These are phyloP conservation scores for Linum usitatissimum DNA, from an alignment of 345 rosid genomes.

Conservation along the genomic window DNA sequence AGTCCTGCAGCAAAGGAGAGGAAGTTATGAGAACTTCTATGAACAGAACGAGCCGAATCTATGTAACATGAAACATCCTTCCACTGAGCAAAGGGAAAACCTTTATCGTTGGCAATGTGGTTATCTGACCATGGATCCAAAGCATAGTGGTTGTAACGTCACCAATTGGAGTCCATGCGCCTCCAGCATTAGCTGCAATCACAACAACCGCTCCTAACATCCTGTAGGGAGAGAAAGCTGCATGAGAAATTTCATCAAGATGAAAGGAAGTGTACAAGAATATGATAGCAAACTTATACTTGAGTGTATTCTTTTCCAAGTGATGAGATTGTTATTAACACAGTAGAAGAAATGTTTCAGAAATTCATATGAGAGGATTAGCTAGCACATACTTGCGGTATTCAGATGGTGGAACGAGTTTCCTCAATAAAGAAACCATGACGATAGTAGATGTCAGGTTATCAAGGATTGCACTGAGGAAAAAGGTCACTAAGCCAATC, in stretches of 20 bases:
- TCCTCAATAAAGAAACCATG: conserved; percentile 90
- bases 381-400: conserved; percentile 72
- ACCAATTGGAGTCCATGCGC: conserved; percentile 99
- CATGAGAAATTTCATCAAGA: background rate
- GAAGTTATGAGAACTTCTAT: background rate
- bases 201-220: conserved; percentile 91
- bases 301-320: background rate
- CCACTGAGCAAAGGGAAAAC: conserved; percentile 22
- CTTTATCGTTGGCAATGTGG: conserved; percentile 82
- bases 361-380: background rate
- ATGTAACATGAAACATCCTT: background rate
- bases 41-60: too few relatives aligned
- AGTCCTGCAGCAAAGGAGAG: conserved; percentile 37
- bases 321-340: background rate
- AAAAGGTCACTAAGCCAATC: conserved; percentile 88
- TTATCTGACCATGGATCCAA: conserved; percentile 95
- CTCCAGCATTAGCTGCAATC: conserved; percentile 97
- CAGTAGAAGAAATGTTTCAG: background rate
- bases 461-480: conserved; percentile 86
- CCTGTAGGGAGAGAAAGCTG: conserved; percentile 28
- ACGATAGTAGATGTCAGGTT: conserved; percentile 91
- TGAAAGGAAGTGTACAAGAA: background rate
- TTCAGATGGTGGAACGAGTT: conserved; percentile 78
- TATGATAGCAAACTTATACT: background rate
- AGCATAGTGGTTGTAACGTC: conserved; percentile 98